Percentiles rank a stretch among this genome's conserved stretches.
Conservation (phyloP, 1,284 basidiomycete genomes). For the Ustilago hordei region DNA sequence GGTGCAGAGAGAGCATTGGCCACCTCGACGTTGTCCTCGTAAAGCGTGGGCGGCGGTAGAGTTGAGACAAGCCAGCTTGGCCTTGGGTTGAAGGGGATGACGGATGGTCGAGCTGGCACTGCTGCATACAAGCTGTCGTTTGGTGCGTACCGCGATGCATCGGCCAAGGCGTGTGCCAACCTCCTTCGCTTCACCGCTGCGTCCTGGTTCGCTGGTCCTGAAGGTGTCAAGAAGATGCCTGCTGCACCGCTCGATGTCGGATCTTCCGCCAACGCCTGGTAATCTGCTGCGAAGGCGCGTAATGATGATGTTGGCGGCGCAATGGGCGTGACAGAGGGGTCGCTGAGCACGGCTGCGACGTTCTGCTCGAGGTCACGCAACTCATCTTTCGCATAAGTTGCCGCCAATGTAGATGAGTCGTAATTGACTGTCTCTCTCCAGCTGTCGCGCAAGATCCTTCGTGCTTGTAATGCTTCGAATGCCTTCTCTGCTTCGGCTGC, state of each 20-base stretch:
- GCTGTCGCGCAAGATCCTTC: slow-evolving; percentile 43
- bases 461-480: slow-evolving; percentile 48
- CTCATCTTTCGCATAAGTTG: slow-evolving; percentile 35
- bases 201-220: slow-evolving; percentile 46
- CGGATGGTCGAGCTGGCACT: slow-evolving; percentile 54
- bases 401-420: slow-evolving; percentile 39
- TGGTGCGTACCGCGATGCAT: slow-evolving; percentile 58
- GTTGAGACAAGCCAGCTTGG: slow-evolving; percentile 65
- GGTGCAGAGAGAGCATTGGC: slow-evolving; percentile 53
- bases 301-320: slow-evolving; percentile 49
- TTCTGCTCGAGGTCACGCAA: slow-evolving; percentile 35
- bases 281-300: slow-evolving; percentile 60
- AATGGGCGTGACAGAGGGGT: slow-evolving; percentile 24
- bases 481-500: slow-evolving; percentile 53
- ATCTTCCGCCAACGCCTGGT: slow-evolving; percentile 54
- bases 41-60: slow-evolving; percentile 48
- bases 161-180: slow-evolving; percentile 59
- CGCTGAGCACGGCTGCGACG: slow-evolving; percentile 26
- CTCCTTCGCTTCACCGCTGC: slow-evolving; percentile 55
- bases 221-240: slow-evolving; percentile 54
- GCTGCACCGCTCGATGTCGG: slow-evolving; percentile 38
- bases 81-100: slow-evolving; percentile 54
- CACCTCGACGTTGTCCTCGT: slow-evolving; percentile 55
- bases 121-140: slow-evolving; percentile 63
- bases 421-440: slow-evolving; percentile 39